Percentiles rank a stretch among this genome's conserved stretches.
Evolutionary conservation across 768 basidiomycete genomes (phyloP).

Genomic region (Trametes gibbosa): DNA sequence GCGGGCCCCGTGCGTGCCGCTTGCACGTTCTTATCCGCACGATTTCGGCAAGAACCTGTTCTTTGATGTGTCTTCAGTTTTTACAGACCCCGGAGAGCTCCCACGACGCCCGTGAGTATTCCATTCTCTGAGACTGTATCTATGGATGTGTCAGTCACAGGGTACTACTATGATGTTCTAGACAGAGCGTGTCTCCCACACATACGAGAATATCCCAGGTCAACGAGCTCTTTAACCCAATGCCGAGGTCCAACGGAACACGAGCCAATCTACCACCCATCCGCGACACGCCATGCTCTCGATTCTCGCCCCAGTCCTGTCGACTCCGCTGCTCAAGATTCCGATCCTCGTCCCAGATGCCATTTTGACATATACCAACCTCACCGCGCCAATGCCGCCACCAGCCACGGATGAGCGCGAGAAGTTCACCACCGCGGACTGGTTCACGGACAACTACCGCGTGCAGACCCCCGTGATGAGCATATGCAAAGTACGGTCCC

Average conservation of each 20-base stretch:
- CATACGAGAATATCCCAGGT: too few relatives aligned
- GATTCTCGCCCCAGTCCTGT: neutral
- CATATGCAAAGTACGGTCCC: neutral
- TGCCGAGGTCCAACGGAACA: neutral
- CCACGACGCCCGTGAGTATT: too few relatives aligned
- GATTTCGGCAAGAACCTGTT: too few relatives aligned
- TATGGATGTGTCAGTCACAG: too few relatives aligned
- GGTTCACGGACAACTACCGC: neutral
- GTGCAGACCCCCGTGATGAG: neutral
- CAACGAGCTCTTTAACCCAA: too few relatives aligned
- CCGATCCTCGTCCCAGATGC: constrained; percentile 4
- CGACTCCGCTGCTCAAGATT: constrained; percentile 10
- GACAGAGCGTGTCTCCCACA: too few relatives aligned
- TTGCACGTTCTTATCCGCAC: too few relatives aligned
- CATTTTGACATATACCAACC: neutral
- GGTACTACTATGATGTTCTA: too few relatives aligned
- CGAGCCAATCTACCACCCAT: neutral
- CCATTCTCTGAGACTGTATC: too few relatives aligned
- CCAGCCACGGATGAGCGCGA: neutral
- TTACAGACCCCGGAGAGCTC: too few relatives aligned
- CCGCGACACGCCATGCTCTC: neutral
- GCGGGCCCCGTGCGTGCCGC: too few relatives aligned
- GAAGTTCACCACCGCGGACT: neutral
- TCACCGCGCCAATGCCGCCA: neutral
- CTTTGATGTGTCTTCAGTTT: too few relatives aligned